Percentiles rank a stretch among this genome's conserved stretches.
phyloP scores from a whole-genome alignment of 768 basidiomycete genomes.

The Mycena maculata region DNA sequence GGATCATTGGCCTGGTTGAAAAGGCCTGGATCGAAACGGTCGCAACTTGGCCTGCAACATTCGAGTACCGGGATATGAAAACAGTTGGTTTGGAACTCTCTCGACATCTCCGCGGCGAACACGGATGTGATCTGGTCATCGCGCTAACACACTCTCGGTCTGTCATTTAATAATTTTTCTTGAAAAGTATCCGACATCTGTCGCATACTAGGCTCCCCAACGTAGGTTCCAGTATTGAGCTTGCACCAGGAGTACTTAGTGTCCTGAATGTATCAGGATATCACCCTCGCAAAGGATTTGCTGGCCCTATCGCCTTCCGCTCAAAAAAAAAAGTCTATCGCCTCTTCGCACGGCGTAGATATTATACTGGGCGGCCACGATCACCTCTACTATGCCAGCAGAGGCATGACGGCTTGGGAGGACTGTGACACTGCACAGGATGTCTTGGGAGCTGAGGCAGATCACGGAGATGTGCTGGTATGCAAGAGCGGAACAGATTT shows the following conservation, averaged over 20 bases:
- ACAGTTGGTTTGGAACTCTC: constrained; percentile 81
- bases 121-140: constrained; percentile 84
- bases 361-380: constrained; percentile 91
- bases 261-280: constrained; percentile 66
- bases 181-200: not conserved
- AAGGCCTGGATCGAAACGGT: constrained; percentile 56
- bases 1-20: constrained; percentile 90
- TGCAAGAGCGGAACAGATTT: constrained; percentile 94
- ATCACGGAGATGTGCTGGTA: constrained; percentile 75
- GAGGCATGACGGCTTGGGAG: constrained; percentile 75
- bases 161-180: constrained; percentile 27
- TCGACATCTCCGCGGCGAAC: constrained; percentile 72
- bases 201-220: constrained; percentile 59
- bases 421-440: constrained; percentile 63
- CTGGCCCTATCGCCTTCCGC: constrained; percentile 67
- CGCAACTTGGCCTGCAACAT: constrained; percentile 85
- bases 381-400: constrained; percentile 81
- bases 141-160: constrained; percentile 88
- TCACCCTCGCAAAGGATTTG: constrained; percentile 74
- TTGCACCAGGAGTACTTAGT: not conserved
- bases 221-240: constrained; percentile 43
- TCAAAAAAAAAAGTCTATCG: constrained; percentile 57
- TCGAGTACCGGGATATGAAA: constrained; percentile 81
- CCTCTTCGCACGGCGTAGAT: constrained; percentile 79
- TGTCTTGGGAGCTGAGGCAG: constrained; percentile 77